Evolutionary conservation across 352 stramenopile genomes (phyloP).

Genomic region (Phytophthora sp.): DNA sequence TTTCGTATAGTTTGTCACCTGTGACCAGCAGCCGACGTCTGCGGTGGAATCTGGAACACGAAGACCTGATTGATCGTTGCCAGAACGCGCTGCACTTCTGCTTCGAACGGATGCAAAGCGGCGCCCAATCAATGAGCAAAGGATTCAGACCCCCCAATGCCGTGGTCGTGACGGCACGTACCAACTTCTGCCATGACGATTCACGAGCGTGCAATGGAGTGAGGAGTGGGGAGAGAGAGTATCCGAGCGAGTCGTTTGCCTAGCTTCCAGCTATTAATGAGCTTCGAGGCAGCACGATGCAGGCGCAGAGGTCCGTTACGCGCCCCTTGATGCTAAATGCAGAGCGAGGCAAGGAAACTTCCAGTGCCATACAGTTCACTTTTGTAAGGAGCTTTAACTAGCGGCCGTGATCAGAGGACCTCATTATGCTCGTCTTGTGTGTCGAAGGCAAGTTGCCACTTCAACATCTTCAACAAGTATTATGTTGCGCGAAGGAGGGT

Average conservation of each 20-base stretch:
- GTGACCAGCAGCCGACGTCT: constrained; percentile 63
- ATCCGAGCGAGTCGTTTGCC: neutral
- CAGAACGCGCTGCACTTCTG: constrained; percentile 63
- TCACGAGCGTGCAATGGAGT: neutral
- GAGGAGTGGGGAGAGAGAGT: neutral
- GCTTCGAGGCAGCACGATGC: neutral
- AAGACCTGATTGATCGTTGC: constrained; percentile 76
- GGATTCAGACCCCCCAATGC: neutral
- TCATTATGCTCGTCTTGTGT: too few relatives aligned
- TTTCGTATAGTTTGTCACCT: constrained; percentile 31
- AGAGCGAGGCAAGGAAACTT: neutral
- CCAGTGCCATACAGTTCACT: neutral
- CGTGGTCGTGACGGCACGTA: neutral
- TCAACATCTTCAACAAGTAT: too few relatives aligned
- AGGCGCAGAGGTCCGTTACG: constrained; percentile 22
- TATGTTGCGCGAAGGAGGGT: neutral
- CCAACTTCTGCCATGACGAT: constrained; percentile 35
- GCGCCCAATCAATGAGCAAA: neutral
- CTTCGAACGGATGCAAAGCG: neutral
- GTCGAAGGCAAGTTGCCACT: too few relatives aligned
- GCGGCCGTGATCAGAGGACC: too few relatives aligned
- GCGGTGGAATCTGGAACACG: constrained; percentile 72
- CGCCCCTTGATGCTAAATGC: constrained; percentile 7
- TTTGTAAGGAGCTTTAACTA: neutral
- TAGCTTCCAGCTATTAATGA: neutral